A percentile compares a stretch with the other conserved stretches of the same genome.
Evolutionary conservation across 192 early-diverging fungal species (phyloP).

Genomic region (Kickxella alabastrina): DNA sequence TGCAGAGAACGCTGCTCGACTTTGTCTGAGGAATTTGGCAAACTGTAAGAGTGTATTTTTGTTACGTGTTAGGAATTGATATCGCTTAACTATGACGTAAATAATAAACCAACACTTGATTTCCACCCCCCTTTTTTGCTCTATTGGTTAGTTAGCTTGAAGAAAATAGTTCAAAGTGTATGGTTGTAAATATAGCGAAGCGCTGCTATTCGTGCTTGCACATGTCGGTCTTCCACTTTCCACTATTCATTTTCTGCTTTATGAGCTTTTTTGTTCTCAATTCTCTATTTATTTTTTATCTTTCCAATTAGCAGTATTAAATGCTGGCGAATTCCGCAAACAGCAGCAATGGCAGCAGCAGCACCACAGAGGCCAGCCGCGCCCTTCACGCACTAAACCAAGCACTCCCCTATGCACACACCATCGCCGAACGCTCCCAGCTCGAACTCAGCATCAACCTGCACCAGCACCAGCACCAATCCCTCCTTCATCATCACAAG

Average conservation of each 20-base stretch:
- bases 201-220: too few relatives aligned
- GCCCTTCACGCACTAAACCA: neutral
- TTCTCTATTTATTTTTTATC: neutral
- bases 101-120: too few relatives aligned
- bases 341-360: neutral
- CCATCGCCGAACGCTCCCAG: neutral
- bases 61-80: neutral
- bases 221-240: neutral
- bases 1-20: constrained; percentile 27
- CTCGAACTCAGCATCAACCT: neutral
- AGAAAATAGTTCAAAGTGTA: too few relatives aligned
- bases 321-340: neutral
- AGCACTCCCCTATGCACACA: neutral
- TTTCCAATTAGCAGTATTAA: neutral
- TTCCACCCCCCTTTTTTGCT: neutral
- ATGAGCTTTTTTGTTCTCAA: neutral
- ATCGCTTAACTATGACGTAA: too few relatives aligned
- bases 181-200: too few relatives aligned
- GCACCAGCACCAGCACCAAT: neutral
- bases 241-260: neutral
- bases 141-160: neutral
- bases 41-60: constrained; percentile 20
- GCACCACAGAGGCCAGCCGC: neutral
- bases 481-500: neutral
- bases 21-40: constrained; percentile 42